Conservation (phyloP, 2,329 filamentous ascomycete species). For the Botrytis aclada region DNA sequence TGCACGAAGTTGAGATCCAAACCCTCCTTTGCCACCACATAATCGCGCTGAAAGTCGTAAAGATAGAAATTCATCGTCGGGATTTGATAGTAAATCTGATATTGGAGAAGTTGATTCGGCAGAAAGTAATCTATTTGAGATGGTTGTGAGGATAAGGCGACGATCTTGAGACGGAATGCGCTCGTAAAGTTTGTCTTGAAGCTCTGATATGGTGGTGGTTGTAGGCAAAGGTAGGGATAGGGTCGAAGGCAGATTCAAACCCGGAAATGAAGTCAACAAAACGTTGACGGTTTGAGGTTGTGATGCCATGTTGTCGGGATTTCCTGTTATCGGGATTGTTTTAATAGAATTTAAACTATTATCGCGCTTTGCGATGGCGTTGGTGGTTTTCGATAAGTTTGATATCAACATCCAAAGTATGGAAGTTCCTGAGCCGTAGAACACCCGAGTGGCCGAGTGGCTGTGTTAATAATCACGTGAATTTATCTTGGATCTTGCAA, state of each 20-base stretch:
- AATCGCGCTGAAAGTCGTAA: slow-evolving; percentile 76
- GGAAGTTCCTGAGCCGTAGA: not conserved
- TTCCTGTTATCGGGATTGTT: not conserved
- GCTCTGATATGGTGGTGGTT: slow-evolving; percentile 62
- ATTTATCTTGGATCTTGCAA: accelerated
- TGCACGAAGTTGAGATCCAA: slow-evolving; percentile 93
- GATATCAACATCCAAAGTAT: not conserved
- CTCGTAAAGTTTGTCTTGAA: slow-evolving; percentile 60
- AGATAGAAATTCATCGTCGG: slow-evolving; percentile 68
- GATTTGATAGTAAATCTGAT: slow-evolving; percentile 56
- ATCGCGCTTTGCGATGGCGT: not conserved
- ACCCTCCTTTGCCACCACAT: slow-evolving; percentile 94
- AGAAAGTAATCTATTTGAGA: slow-evolving; percentile 69
- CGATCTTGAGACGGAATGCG: slow-evolving; percentile 56
- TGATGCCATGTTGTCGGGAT: slow-evolving; percentile 48
- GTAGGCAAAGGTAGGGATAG: slow-evolving; percentile 70
- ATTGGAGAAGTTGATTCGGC: slow-evolving; percentile 53
- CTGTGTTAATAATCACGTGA: not conserved
- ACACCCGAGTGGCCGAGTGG: not conserved
- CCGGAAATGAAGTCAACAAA: slow-evolving; percentile 79
- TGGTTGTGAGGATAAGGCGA: slow-evolving; percentile 76
- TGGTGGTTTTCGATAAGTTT: not conserved
- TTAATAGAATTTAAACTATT: not conserved
- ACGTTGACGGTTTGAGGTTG: slow-evolving; percentile 65
- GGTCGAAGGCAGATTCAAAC: slow-evolving; percentile 78